Base-by-base conservation (phyloP, 805 yeast species). In the Tetrapisispora iriomotensis region DNA sequence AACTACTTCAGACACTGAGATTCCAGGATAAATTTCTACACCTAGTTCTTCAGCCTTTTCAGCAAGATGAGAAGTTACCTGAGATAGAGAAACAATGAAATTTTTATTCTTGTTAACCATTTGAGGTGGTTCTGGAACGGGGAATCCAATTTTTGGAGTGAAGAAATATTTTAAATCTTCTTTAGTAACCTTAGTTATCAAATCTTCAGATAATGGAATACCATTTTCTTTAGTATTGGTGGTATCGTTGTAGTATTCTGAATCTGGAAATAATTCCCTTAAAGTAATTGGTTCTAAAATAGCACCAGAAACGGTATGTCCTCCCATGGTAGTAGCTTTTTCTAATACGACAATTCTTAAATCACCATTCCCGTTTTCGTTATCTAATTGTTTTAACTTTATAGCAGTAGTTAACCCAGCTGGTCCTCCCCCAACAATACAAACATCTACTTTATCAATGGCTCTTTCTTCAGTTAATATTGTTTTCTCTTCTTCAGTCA, bases 351-450 rank as follows among this genome's bases (percentile, higher is more conserved):
- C 82, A 26, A 92, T 94, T 44, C 98, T 70, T 36, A 86, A 63
- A 36, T 77, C 82, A 17, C 84, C 82, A 19, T 65, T 65, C 1
- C 80, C 82, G 3, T 34, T 20, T 45, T 74, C 79, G 39, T 71
- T 65, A 54, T 88, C 96, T 26, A 90, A 64, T 58, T 88, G 96
- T 60, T 92, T 92, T 44, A 86, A 67, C 48, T 74, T 72, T 45
- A 92, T 92, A 10, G 97, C 97, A 2, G 98, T 81, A 1, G 96
- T 88, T 37, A 92, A 66, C 3, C 98, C 98, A 1, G 97, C 94
- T 6, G 97, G 97, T 0, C 98, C 98, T 26, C 94, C 97, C 31
- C 98, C 98, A 2, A 92, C 95, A 37, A 92, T 86, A 53, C 94
- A 83, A 18, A 92, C 95, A 60, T 92, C 98, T 12, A 85, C 96